phyloP scores from a whole-genome alignment of 805 yeast species.

The Lipomyces kockii region DNA sequence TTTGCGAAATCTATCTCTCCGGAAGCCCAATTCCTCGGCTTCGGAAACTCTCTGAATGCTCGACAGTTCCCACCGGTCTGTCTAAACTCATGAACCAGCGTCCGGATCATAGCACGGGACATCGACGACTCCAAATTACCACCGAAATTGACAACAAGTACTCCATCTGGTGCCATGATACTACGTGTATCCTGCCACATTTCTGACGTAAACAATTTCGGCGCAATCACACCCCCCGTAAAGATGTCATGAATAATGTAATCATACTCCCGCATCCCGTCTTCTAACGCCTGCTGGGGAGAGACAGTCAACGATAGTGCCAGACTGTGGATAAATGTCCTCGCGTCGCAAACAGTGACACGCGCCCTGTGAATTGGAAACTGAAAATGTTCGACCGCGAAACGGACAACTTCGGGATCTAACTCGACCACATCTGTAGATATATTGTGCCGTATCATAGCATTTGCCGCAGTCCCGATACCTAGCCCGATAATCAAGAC shows the following conservation, averaged over 20 bases:
- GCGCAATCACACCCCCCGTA: constrained; percentile 33
- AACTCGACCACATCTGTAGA: constrained; percentile 27
- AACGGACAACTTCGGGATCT: constrained; percentile 25
- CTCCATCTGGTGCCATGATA: constrained; percentile 30
- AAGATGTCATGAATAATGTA: constrained; percentile 34
- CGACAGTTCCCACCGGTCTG: constrained; percentile 23
- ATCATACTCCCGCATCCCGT: constrained; percentile 21
- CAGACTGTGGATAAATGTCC: constrained; percentile 12
- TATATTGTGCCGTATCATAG: constrained; percentile 24
- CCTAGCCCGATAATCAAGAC: constrained; percentile 33
- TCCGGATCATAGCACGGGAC: constrained; percentile 18
- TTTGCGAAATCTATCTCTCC: constrained; percentile 14
- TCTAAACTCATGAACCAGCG: constrained; percentile 21
- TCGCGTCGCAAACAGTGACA: constrained; percentile 22
- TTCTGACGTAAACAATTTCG: constrained; percentile 28
- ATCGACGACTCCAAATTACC: constrained; percentile 20
- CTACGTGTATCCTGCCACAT: constrained; percentile 26
- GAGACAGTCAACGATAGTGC: not conserved
- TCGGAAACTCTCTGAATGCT: constrained; percentile 18
- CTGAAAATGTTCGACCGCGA: constrained; percentile 26
- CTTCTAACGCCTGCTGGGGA: constrained; percentile 7
- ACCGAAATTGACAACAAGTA: constrained; percentile 32
- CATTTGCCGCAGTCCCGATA: constrained; percentile 29
- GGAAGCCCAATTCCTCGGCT: not conserved
- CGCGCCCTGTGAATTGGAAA: constrained; percentile 19